Evolutionary conservation across 495 filamentous ascomycete species (phyloP), one percentile per base, ranked within the genome.

Genomic region (Aspergillus ostianus): DNA sequence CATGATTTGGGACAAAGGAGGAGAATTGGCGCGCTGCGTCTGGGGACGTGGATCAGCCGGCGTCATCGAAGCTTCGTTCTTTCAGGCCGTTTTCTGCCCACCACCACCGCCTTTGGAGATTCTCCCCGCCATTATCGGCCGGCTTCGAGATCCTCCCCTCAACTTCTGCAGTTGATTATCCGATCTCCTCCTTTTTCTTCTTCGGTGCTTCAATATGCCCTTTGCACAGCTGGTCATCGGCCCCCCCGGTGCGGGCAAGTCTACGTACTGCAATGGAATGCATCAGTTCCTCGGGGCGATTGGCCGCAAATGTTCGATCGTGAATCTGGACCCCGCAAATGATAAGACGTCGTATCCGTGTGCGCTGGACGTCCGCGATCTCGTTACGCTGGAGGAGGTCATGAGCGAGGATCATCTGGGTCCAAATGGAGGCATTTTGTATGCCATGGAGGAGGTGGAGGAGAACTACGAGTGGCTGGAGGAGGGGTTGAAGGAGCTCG

Each of bases 231-330:
- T 98, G 23, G 87, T 97, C 13, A 88, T 97, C 58, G 94, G 94
- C 13, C 91, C 93, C 26, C 93, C 94, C 8, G 94, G 94, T 61
- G 85, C 93, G 23, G 94, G 94, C 18, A 98, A 98, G 76, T 96
- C 92, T 49, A 98, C 94, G 6, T 97, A 95, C 73, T 97, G 92
- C 81, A 89, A 97, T 84, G 94, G 94, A 64, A 96, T 98, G 90
- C 90, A 96, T 65, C 94, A 98, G 77, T 98, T 97, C 81, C 87
- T 97, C 80, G 85, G 85, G 57, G 93, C 94, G 52, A 96, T 98
- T 68, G 91, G 91, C 46, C 88, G 94, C 45, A 92, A 94, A 77
- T 96, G 91, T 78, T 94, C 92, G 13, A 84, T 96, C 46, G 90
- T 97, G 57, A 98, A 98, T 74, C 87, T 98, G 61, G 94, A 98